Evolutionary conservation across 139 green algal species (phyloP).

Genomic region (Chlorella sp.): DNA sequence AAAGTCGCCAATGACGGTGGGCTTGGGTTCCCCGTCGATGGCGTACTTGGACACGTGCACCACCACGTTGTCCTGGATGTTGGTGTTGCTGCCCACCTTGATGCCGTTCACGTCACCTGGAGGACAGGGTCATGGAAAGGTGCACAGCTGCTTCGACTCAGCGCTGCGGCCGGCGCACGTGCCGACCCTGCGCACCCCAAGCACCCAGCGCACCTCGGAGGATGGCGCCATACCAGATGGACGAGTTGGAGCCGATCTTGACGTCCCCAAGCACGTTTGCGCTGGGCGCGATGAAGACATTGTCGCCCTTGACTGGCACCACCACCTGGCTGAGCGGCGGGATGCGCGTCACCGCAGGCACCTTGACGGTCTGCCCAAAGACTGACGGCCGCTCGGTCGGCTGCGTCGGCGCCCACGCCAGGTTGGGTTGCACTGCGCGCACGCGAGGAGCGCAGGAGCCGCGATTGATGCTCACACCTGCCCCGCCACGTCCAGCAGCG

Average conservation of each 20-base stretch:
- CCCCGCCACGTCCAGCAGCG: no score
- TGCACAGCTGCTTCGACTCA: neutral
- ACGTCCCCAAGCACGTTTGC: slow-evolving; percentile 91
- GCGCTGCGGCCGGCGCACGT: neutral
- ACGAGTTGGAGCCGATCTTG: slow-evolving; percentile 64
- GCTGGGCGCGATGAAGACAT: slow-evolving; percentile 82
- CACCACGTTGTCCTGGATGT: slow-evolving; percentile 85
- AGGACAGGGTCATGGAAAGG: no score
- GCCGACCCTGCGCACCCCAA: neutral
- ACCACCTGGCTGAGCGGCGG: slow-evolving; percentile 20
- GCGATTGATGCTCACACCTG: no score
- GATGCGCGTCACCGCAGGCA: slow-evolving; percentile 5
- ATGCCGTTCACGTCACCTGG: slow-evolving; percentile 90
- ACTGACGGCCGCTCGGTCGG: slow-evolving; percentile 10
- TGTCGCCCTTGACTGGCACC: slow-evolving; percentile 46
- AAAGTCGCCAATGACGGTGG: slow-evolving; percentile 71
- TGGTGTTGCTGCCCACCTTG: slow-evolving; percentile 72
- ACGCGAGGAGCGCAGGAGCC: no score
- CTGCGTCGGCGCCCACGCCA: slow-evolving; percentile 41
- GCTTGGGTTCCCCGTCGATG: slow-evolving; percentile 32
- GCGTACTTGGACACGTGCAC: slow-evolving; percentile 84
- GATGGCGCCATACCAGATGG: slow-evolving; percentile 88
- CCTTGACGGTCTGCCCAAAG: slow-evolving; percentile 8
- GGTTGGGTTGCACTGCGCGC: slow-evolving; percentile 42
- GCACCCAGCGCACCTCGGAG: slow-evolving; percentile 68